Evolutionary conservation across 2,329 filamentous ascomycete species (phyloP), one percentile per base, ranked within the genome.

Genomic region (Juglanconis juglandina): DNA sequence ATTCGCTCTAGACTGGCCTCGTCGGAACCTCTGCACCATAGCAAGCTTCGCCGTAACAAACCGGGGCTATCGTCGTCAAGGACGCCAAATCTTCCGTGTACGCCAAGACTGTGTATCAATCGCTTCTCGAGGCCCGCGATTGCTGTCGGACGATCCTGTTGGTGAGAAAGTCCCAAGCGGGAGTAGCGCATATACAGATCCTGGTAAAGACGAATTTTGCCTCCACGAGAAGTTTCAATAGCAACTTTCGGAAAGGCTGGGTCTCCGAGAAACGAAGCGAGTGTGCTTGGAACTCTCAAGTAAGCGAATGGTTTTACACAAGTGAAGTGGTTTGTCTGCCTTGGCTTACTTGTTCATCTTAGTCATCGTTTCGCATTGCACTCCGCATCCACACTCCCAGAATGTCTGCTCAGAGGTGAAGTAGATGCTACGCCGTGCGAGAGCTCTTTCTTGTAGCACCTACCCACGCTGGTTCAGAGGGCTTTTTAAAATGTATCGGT

Each of bases 391-490:
- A 41, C 76, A 77, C 42, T 76, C 75, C 67, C 69, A 78, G 39
- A 76, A 76, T 1, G 72, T 70, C 57, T 77, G 73, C 2, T 59
- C 63, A 0, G 69, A 54, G 0, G 73, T 71, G 59, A 76, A 78
- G 48, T 70, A 73, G 8, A 78, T 73, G 0, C 72, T 75, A 10
- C 76, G 67, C 17, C 70, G 66, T 0, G 75, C 70, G 3, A 78
- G 53, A 0, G 68, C 71, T 24, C 71, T 56, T 60, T 77, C 75
- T 53, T 77, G 75, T 7, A 76, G 37, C 0, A 76, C 74, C 76
- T 75, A 77, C 0, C 71, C 75, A 5, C 75, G 66, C 5, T 61
- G 64, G 51, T 70, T 76, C 2, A 78, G 62, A 3, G 61, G 33
- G 2, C 71, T 66, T 1, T 71, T 47, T 5, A 72, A 56, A 0